Conservation (phyloP, 441 rosid species). For the Erodium chrysanthum region DNA sequence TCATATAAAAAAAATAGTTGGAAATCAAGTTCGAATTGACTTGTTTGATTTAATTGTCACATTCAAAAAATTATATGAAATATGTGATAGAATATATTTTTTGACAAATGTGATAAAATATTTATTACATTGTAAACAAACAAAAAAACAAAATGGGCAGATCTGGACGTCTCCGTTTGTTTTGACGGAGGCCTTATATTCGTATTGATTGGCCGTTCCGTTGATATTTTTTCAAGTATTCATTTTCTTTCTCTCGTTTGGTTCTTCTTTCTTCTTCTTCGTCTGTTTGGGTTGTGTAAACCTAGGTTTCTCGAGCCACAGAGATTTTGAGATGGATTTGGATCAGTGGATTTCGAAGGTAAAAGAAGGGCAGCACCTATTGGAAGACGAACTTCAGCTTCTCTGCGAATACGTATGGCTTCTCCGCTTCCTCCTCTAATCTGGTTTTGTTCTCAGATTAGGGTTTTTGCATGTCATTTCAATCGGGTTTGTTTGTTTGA, state of each 20-base stretch:
- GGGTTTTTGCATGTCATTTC: conserved; percentile 7
- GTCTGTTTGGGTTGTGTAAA: not conserved
- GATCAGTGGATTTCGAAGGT: conserved; percentile 76
- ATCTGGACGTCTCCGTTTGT: conserved; percentile 5
- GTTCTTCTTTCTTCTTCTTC: not conserved
- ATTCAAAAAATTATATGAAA: too few species aligned
- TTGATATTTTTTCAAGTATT: too few species aligned
- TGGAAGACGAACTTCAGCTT: conserved; percentile 94
- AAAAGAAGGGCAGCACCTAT: conserved; percentile 93
- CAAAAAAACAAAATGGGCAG: not conserved
- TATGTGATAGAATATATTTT: too few species aligned
- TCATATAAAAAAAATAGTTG: too few species aligned
- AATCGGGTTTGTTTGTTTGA: not conserved
- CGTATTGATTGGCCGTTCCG: too few species aligned
- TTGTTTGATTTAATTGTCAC: too few species aligned
- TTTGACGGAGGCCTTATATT: not conserved
- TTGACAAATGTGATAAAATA: too few species aligned
- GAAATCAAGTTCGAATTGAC: too few species aligned
- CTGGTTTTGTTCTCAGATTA: not conserved
- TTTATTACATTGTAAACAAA: too few species aligned
- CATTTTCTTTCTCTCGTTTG: not conserved
- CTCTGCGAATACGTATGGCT: conserved; percentile 86
- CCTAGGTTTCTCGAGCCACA: not conserved
- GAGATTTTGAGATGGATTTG: conserved; percentile 5
- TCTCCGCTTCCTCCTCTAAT: not conserved